Conservation (phyloP, 2,329 filamentous ascomycete genomes). For the Chrysoporthe cubensis region DNA sequence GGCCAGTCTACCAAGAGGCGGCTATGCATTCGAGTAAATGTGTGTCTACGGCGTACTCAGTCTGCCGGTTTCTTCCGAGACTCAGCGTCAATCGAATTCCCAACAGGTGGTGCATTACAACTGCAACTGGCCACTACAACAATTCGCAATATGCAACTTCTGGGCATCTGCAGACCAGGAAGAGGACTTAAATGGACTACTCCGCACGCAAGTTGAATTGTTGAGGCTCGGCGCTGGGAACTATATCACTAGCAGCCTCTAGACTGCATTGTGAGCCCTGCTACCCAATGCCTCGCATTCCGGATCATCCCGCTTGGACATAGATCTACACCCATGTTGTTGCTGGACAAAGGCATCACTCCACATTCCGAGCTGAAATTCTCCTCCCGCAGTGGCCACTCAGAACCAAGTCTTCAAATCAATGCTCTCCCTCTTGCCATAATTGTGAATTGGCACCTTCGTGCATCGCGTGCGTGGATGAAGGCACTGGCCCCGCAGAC, state of each 20-base stretch:
- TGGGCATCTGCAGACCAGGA: neutral
- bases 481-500: constrained; percentile 9
- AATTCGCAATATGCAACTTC: neutral
- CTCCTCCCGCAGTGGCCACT: neutral
- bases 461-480: constrained; percentile 1
- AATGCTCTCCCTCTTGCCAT: neutral
- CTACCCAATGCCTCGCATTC: constrained; percentile 5
- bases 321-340: neutral
- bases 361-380: neutral
- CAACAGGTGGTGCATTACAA: neutral
- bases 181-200: neutral
- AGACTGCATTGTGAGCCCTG: neutral
- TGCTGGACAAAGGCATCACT: neutral
- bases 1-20: neutral
- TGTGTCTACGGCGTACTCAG: neutral
- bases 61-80: neutral
- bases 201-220: neutral
- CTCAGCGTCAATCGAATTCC: neutral
- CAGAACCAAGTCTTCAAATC: neutral
- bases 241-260: neutral
- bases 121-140: neutral
- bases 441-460: constrained; percentile 1
- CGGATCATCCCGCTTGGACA: constrained; percentile 5
- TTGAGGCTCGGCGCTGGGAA: neutral
- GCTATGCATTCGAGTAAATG: neutral